Evolutionary conservation across 495 filamentous ascomycete genomes (phyloP).

Genomic region (Penicillium cosmopolitanum): DNA sequence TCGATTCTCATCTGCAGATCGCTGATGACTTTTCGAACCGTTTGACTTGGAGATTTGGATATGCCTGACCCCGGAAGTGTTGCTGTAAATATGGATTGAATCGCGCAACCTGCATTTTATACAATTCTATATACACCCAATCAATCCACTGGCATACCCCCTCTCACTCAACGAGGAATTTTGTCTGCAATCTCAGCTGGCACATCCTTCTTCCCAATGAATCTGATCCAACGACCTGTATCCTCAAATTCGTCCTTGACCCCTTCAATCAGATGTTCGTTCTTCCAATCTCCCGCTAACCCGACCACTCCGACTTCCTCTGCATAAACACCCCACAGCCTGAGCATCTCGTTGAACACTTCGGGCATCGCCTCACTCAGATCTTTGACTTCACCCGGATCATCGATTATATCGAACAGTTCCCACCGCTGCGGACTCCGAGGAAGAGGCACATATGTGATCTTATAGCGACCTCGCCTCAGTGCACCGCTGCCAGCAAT

Average conservation of each 20-base stretch:
- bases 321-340: constrained; percentile 8
- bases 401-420: constrained; percentile 29
- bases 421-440: constrained; percentile 32
- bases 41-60: constrained; percentile 16
- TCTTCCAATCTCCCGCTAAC: constrained; percentile 12
- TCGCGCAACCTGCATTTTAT: no score
- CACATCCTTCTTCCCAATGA: constrained; percentile 15
- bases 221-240: constrained; percentile 12
- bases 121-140: no score
- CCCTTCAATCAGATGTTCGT: constrained; percentile 1
- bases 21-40: constrained; percentile 12
- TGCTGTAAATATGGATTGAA: no score
- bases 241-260: constrained; percentile 16
- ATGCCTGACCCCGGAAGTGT: background rate
- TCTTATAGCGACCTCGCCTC: constrained; percentile 32
- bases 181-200: constrained; percentile 10
- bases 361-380: constrained; percentile 13
- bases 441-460: constrained; percentile 26
- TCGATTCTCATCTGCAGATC: constrained; percentile 4
- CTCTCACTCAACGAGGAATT: background rate
- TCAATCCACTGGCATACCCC: no score
- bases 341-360: constrained; percentile 6
- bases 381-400: constrained; percentile 49
- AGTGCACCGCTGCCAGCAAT: constrained; percentile 26
- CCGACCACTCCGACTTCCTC: constrained; percentile 12